Evolutionary conservation across 257 asterid species (phyloP).

Genomic region (Craterostigma plantagineum): DNA sequence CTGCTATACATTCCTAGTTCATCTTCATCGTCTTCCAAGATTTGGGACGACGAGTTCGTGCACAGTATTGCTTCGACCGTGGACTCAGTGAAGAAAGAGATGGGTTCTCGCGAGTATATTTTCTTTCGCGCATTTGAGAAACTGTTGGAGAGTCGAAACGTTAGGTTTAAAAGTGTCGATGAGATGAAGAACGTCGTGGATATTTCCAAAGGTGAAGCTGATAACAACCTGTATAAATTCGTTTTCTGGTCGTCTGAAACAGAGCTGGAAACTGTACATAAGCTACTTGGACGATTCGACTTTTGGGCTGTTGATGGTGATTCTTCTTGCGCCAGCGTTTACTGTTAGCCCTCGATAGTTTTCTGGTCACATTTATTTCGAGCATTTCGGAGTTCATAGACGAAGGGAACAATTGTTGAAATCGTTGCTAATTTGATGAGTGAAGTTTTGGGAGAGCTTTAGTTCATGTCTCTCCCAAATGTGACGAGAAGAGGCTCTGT

Average conservation of each 20-base stretch:
- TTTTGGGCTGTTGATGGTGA: constrained; percentile 59
- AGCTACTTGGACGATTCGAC: constrained; percentile 29
- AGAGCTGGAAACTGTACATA: constrained; percentile 23
- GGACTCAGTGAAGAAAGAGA: constrained; percentile 18
- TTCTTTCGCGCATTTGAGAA: constrained; percentile 31
- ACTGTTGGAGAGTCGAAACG: constrained; percentile 23
- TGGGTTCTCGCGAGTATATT: constrained; percentile 15
- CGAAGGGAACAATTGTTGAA: no score
- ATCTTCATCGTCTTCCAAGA: constrained; percentile 22
- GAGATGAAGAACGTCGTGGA: constrained; percentile 30
- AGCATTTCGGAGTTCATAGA: no score
- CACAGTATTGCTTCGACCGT: constrained; percentile 18
- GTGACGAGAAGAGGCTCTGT: no score
- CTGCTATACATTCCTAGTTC: constrained; percentile 42
- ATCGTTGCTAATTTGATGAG: no score
- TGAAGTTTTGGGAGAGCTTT: no score
- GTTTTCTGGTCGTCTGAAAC: constrained; percentile 41
- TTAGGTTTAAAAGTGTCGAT: constrained; percentile 25
- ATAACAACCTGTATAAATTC: constrained; percentile 25
- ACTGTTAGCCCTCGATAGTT: constrained; percentile 60
- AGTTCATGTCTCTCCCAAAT: no score
- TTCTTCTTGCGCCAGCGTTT: constrained; percentile 51
- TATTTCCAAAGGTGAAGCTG: constrained; percentile 13
- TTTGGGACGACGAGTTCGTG: constrained; percentile 30
- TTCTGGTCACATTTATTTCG: no score